These are phyloP conservation scores for Pichia terricola DNA, from an alignment of 1,139 yeast species.

Conservation along the genomic window DNA sequence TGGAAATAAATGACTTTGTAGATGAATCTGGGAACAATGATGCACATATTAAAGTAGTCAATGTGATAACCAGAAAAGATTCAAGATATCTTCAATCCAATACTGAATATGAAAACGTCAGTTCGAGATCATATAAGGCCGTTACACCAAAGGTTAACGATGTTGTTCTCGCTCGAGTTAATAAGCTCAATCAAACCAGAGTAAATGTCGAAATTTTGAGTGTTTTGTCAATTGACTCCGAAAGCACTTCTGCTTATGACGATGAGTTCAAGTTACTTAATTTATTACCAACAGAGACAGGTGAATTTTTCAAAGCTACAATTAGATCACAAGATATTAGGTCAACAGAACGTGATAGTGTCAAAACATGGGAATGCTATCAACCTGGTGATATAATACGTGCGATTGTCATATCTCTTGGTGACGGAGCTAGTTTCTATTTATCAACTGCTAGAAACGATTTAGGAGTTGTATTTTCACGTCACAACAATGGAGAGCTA, in stretches of 20 bases:
- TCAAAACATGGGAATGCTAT: slow-evolving; percentile 68
- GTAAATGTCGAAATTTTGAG: slow-evolving; percentile 79
- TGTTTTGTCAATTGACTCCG: slow-evolving; percentile 32
- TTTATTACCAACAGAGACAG: slow-evolving; percentile 56
- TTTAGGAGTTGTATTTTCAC: slow-evolving; percentile 88
- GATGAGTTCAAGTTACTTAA: slow-evolving; percentile 43
- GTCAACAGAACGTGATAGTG: slow-evolving; percentile 83
- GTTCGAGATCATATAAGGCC: slow-evolving; percentile 29
- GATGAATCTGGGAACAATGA: slow-evolving; percentile 16
- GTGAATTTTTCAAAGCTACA: slow-evolving; percentile 86
- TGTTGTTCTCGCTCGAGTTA: slow-evolving; percentile 67
- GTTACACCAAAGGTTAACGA: slow-evolving; percentile 80
- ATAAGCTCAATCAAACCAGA: slow-evolving; percentile 54
- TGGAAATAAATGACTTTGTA: slow-evolving; percentile 22
- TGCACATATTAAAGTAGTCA: slow-evolving; percentile 14
- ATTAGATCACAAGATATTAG: slow-evolving; percentile 84
- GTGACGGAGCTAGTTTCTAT: slow-evolving; percentile 89
- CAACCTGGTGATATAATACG: slow-evolving; percentile 90
- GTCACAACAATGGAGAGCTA: slow-evolving; percentile 61
- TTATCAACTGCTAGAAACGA: slow-evolving; percentile 85
- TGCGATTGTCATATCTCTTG: slow-evolving; percentile 73
- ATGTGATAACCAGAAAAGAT: slow-evolving; percentile 20
- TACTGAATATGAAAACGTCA: neutral
- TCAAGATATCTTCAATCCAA: slow-evolving; percentile 5
- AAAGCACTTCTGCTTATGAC: slow-evolving; percentile 45